A percentile compares a stretch with the other conserved stretches of the same genome.
phyloP scores from a whole-genome alignment of 2,329 filamentous ascomycete species.

The Sporothrix dimorphospora region DNA sequence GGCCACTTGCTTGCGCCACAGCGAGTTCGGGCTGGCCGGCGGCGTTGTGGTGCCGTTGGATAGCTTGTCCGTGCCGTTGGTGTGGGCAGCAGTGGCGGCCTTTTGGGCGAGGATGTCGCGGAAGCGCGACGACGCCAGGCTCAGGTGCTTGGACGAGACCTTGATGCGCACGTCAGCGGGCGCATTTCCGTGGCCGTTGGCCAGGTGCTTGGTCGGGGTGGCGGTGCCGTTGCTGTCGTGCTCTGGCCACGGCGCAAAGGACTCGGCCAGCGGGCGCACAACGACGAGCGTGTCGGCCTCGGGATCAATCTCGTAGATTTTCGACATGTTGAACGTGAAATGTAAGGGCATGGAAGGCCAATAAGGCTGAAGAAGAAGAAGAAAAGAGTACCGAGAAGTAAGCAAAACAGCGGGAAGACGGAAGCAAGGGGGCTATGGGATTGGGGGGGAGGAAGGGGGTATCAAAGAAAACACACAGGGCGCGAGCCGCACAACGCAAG shows the following conservation, averaged over 20 bases:
- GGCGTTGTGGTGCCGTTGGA: constrained; percentile 20
- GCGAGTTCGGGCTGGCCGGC: constrained; percentile 20
- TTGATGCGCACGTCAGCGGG: constrained; percentile 41
- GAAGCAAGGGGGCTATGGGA: not conserved
- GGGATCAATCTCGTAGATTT: constrained; percentile 43
- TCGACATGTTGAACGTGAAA: constrained; percentile 36
- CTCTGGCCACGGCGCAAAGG: constrained; percentile 36
- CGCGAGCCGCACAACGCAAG: constrained; percentile 12
- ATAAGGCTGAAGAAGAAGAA: constrained; percentile 2
- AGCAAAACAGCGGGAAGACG: not conserved
- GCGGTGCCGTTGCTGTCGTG: constrained; percentile 17
- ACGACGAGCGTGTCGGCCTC: constrained; percentile 43
- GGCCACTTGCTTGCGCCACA: constrained; percentile 25
- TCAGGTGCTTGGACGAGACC: constrained; percentile 44
- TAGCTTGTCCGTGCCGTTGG: not conserved
- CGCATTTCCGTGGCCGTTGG: not conserved
- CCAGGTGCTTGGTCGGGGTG: not conserved
- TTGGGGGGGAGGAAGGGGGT: not conserved
- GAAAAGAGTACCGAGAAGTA: not conserved
- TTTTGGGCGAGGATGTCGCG: constrained; percentile 33
- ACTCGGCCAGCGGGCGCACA: constrained; percentile 34
- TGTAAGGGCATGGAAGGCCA: constrained; percentile 22
- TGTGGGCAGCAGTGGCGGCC: not conserved
- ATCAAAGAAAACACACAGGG: constrained; percentile 22
- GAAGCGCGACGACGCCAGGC: constrained; percentile 41